These are phyloP conservation scores for Tolypocladium cylindrosporum DNA, from an alignment of 2,329 filamentous ascomycete genomes.

Conservation along the genomic window DNA sequence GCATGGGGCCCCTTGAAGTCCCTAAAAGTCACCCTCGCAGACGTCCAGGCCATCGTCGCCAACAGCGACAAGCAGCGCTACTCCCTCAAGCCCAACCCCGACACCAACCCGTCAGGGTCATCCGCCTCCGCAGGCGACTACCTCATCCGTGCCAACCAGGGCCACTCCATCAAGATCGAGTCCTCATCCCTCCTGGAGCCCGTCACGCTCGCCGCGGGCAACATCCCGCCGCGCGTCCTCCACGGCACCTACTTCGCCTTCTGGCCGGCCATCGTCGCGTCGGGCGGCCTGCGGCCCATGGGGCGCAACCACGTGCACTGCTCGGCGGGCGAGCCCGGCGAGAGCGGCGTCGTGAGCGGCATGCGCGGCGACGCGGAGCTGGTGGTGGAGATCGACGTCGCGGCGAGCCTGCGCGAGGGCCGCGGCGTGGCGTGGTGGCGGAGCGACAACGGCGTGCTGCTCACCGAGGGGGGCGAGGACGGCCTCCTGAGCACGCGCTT, in stretches of 20 bases:
- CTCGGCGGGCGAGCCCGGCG: slow-evolving; percentile 56
- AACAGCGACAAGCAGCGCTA: slow-evolving; percentile 89
- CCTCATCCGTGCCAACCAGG: slow-evolving; percentile 91
- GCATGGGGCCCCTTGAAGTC: slow-evolving; percentile 50
- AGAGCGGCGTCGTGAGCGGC: slow-evolving; percentile 56
- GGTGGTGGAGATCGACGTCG: slow-evolving; percentile 67
- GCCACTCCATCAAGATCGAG: slow-evolving; percentile 73
- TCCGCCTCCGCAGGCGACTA: slow-evolving; percentile 50
- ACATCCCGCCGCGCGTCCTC: slow-evolving; percentile 58
- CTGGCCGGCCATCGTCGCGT: slow-evolving; percentile 64
- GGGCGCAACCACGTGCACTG: slow-evolving; percentile 83
- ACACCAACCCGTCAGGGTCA: slow-evolving; percentile 12
- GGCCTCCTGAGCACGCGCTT: slow-evolving; percentile 56
- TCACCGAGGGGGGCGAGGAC: slow-evolving; percentile 49
- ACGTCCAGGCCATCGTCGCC: slow-evolving; percentile 59
- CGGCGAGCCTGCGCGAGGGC: slow-evolving; percentile 50
- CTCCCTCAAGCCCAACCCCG: slow-evolving; percentile 52
- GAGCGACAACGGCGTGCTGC: slow-evolving; percentile 68
- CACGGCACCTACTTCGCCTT: slow-evolving; percentile 84
- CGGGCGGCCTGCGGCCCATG: slow-evolving; percentile 75
- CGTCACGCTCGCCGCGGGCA: slow-evolving; percentile 47
- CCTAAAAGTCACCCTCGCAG: slow-evolving; percentile 63
- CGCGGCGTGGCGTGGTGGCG: slow-evolving; percentile 57
- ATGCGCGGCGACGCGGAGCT: slow-evolving; percentile 73
- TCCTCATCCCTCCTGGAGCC: slow-evolving; percentile 61